Evolutionary conservation across 1,284 basidiomycete species (phyloP).

Genomic region (Boletus mariae): DNA sequence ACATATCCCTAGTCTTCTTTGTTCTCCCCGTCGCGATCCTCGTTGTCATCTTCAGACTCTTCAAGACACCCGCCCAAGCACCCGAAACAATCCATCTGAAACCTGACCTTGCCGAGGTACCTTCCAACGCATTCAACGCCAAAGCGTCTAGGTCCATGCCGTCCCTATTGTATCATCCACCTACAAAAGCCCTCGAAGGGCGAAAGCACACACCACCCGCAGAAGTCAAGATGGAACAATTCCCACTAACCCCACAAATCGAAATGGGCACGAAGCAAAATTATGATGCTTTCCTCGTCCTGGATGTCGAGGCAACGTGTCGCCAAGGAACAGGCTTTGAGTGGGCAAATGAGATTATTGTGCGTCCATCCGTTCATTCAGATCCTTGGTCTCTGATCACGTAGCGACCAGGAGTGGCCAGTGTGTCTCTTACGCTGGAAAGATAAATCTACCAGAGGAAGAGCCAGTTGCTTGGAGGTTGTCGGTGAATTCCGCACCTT

Average conservation of each 20-base stretch:
- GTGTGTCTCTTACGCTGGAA: conserved; percentile 86
- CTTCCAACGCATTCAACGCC: neutral
- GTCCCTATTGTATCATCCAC: conserved; percentile 13
- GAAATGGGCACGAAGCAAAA: conserved; percentile 43
- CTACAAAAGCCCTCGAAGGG: conserved; percentile 5
- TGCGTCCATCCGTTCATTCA: conserved; percentile 37
- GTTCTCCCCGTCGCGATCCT: conserved; percentile 8
- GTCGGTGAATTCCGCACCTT: conserved; percentile 84
- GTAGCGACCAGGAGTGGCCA: conserved; percentile 64
- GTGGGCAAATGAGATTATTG: conserved; percentile 93
- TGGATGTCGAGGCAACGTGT: conserved; percentile 93
- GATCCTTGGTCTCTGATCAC: conserved; percentile 28
- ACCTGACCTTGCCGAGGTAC: neutral
- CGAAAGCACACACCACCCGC: neutral
- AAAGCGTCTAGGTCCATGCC: conserved; percentile 15
- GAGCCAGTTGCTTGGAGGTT: conserved; percentile 57
- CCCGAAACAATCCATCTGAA: neutral
- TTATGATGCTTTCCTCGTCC: conserved; percentile 69
- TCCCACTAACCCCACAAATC: conserved; percentile 1
- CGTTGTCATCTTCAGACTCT: conserved; percentile 5
- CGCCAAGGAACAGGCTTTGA: conserved; percentile 58
- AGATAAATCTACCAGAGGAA: conserved; percentile 51
- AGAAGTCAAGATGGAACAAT: conserved; percentile 1
- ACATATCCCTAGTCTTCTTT: neutral
- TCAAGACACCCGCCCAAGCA: neutral